Evolutionary conservation across 495 filamentous ascomycete species (phyloP).

Genomic region (Neurospora sp.): DNA sequence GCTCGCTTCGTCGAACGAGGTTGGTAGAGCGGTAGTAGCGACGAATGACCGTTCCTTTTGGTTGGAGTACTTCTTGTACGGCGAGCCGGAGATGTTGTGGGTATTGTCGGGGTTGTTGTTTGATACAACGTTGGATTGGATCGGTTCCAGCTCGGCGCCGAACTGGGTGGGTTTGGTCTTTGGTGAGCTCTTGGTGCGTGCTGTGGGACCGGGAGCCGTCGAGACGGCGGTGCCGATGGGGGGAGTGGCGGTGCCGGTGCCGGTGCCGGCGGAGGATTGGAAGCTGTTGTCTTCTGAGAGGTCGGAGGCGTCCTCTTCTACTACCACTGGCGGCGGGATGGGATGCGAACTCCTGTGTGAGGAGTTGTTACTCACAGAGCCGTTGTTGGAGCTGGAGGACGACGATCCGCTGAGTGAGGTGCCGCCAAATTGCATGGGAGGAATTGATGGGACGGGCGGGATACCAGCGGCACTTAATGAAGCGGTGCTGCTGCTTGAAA

Average conservation of each 20-base stretch:
- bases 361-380: background rate
- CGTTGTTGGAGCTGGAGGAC: background rate
- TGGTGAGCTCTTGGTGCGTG: background rate
- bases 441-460: constrained; percentile 20
- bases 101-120: background rate
- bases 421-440: constrained; percentile 13
- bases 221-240: background rate
- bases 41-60: constrained; percentile 5
- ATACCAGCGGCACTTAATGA: constrained; percentile 9
- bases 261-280: background rate
- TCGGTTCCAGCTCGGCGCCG: constrained; percentile 12
- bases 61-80: background rate
- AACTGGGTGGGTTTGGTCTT: constrained; percentile 9
- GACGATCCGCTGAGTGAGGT: no score
- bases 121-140: constrained; percentile 11
- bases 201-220: background rate
- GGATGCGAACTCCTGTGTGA: background rate
- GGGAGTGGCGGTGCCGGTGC: background rate
- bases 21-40: constrained; percentile 5
- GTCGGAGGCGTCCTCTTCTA: background rate
- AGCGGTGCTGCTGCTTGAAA: constrained; percentile 2
- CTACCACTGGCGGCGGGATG: background rate
- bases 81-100: background rate
- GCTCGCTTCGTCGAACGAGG: constrained; percentile 10
- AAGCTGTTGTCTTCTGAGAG: background rate